These are phyloP conservation scores for Westerdykella aurantiaca DNA, from an alignment of 2,329 filamentous ascomycete genomes.

Conservation along the genomic window DNA sequence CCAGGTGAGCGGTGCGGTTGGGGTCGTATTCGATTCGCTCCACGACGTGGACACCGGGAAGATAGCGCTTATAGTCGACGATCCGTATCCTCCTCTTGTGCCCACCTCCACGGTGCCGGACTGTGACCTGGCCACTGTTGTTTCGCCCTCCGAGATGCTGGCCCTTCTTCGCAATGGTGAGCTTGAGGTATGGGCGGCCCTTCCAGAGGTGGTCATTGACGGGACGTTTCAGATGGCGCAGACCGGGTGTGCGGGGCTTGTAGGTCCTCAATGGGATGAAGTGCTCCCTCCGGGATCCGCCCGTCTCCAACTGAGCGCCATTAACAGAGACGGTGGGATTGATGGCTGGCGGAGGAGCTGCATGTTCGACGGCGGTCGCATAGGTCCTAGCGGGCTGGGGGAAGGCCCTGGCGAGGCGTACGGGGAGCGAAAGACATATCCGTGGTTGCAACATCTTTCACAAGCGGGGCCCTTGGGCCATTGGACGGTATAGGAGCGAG, in stretches of 20 bases:
- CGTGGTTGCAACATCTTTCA: constrained; percentile 60
- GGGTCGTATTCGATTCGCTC: constrained; percentile 97
- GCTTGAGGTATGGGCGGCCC: constrained; percentile 70
- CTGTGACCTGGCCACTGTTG: constrained; percentile 75
- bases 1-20: constrained; percentile 87
- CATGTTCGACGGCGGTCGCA: constrained; percentile 43
- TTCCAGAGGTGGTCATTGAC: constrained; percentile 98
- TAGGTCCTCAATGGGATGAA: constrained; percentile 67
- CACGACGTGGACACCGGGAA: constrained; percentile 76
- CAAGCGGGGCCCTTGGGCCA: constrained; percentile 11
- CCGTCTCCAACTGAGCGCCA: constrained; percentile 15
- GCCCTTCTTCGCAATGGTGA: constrained; percentile 90
- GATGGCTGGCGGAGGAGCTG: constrained; percentile 22
- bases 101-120: constrained; percentile 88
- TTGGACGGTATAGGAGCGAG: constrained; percentile 8
- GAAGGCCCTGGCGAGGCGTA: constrained; percentile 45
- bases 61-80: constrained; percentile 77
- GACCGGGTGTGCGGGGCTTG: constrained; percentile 86
- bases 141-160: constrained; percentile 91
- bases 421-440: constrained; percentile 51
- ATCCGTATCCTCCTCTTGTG: constrained; percentile 86
- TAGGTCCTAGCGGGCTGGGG: constrained; percentile 47
- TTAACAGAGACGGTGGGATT: constrained; percentile 32
- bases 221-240: constrained; percentile 83
- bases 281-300: constrained; percentile 27